Base-by-base conservation (phyloP, 805 yeast species). In the Barnettozyma wickerhamii region DNA sequence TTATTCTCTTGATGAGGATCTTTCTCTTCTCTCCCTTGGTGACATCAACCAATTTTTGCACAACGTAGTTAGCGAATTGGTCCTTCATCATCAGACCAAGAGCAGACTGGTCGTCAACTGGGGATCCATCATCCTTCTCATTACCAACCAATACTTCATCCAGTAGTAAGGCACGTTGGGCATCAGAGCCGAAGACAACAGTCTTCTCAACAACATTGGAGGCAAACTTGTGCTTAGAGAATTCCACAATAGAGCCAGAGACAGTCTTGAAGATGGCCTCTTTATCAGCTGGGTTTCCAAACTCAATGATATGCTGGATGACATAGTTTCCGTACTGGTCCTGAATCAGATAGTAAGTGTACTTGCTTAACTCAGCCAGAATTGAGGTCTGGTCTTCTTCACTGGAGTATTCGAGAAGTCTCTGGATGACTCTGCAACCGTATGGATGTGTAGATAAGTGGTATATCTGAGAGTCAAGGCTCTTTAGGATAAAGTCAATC, bases 291-390 rank as follows among this genome's bases (percentile, higher is more conserved):
- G 63, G 53, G n/a, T 67, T 64, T n/a, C 95, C 95, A 44, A 82
- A 77, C 61, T 89, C 95, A 48, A 93, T 75, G 40, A 93, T 84
- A 61, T 93, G 97, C 63, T 93, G 99, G 57, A 93, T 88, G 30
- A 93, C 99, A 58, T 93, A 93, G 66, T 93, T 93, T 45, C 99
- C 99, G 61, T 88, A 93, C 66, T 93, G 98, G 60, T 93, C 98
- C 59, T 88, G 95, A 43, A 90, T 85, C 55, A 93, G 71, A 55
- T 77, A 80, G 48, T 75, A 82, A 19, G 87, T 75, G 55, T 77
- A 84, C 38, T 79, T 75, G 51, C 81, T 81, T 54, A 93, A 69
- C 58, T 88, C 95, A 19, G 65, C 68, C 53, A 93, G 64, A 40
- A 93, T 81, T 39, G 68, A 69, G 19, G 70, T 65, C 60, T 85